Conservation (phyloP, 2,329 filamentous ascomycete genomes). For the Colletotrichum aenigma region DNA sequence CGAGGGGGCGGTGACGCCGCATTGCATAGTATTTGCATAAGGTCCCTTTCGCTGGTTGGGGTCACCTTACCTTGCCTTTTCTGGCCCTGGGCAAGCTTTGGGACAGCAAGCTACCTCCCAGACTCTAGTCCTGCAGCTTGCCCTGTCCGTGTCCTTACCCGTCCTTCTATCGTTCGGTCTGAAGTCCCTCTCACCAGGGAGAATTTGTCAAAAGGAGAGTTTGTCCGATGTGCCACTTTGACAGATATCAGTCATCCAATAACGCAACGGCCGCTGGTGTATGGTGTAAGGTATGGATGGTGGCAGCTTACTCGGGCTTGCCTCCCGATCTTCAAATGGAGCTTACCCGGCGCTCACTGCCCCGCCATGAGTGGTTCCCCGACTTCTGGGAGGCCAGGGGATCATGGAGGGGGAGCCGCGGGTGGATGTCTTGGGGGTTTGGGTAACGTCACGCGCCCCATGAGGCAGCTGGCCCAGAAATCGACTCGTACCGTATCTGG, state of each 20-base stretch:
- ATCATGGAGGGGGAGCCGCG: not conserved
- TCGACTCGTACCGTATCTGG: not conserved
- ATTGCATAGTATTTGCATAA: not conserved
- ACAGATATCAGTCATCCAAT: not conserved
- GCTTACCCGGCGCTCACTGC: not conserved
- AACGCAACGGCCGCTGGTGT: not conserved
- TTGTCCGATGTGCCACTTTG: not conserved
- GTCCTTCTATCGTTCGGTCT: not conserved
- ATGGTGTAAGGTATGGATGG: not conserved
- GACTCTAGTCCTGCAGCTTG: not conserved
- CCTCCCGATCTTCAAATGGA: not conserved
- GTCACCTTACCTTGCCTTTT: not conserved
- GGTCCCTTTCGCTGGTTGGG: not conserved
- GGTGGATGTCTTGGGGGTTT: not conserved
- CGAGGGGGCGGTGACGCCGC: conserved; percentile 6
- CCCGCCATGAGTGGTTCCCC: not conserved
- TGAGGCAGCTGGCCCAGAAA: not conserved
- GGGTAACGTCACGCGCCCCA: not conserved
- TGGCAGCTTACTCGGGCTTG: not conserved
- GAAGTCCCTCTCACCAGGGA: not conserved
- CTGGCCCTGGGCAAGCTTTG: not conserved
- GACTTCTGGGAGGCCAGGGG: not conserved
- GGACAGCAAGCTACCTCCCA: not conserved
- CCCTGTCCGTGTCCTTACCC: not conserved
- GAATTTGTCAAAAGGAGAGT: not conserved